Evolutionary conservation across 148 eudicot genomes (phyloP).

Genomic region (Vaccinium corymbosum): DNA sequence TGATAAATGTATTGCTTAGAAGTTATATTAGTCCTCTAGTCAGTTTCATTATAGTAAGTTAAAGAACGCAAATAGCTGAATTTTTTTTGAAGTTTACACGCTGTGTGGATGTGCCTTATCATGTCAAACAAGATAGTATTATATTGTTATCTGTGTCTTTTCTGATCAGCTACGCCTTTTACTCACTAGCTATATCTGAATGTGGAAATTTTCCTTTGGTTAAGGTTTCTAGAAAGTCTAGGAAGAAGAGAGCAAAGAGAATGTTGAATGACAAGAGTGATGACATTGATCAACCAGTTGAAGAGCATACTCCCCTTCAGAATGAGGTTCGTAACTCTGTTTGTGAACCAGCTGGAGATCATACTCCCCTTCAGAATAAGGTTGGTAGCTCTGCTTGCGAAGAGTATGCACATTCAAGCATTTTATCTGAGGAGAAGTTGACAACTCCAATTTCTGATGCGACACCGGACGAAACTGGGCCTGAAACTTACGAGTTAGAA

Average conservation of each 20-base stretch:
- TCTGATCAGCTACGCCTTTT: background rate
- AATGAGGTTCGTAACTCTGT: conserved; percentile 26
- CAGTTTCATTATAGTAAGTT: background rate
- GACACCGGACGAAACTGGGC: conserved; percentile 29
- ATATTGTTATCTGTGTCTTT: background rate
- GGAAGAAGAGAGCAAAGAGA: conserved; percentile 58
- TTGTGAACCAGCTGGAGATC: conserved; percentile 34
- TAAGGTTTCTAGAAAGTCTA: conserved; percentile 76
- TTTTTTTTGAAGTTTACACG: background rate
- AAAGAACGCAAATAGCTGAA: background rate
- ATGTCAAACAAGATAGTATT: background rate
- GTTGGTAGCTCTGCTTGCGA: conserved; percentile 25
- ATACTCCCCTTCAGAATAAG: conserved; percentile 33
- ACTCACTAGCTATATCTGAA: background rate
- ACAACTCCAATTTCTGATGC: conserved; percentile 25
- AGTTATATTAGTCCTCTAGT: background rate
- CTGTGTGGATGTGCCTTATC: background rate
- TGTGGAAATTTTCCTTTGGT: conserved; percentile 18
- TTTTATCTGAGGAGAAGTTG: conserved; percentile 25
- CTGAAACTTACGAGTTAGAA: conserved; percentile 28
- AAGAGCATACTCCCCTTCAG: conserved; percentile 8
- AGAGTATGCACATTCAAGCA: conserved; percentile 22
- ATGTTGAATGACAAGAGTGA: conserved; percentile 28
- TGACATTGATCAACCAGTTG: conserved; percentile 29
- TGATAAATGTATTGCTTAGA: background rate